Evolutionary conservation across 306 rosid species (phyloP).

Genomic region (Fragaria ananassa): DNA sequence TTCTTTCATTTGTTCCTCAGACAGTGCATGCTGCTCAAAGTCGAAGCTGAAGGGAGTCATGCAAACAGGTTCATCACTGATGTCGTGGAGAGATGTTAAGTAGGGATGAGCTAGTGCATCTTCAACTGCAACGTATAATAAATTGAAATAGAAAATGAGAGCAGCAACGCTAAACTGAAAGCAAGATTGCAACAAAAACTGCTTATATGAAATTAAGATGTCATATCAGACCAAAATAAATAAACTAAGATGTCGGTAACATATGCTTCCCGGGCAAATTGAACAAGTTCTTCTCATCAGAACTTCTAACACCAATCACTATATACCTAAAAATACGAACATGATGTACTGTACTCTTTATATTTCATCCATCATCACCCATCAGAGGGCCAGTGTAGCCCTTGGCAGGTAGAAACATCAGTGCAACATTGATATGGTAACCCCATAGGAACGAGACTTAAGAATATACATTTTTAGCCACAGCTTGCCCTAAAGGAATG

Average conservation of each 20-base stretch:
- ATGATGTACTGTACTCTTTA: background rate
- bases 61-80: constrained; percentile 97
- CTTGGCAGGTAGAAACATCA: background rate
- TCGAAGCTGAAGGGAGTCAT: constrained; percentile 92
- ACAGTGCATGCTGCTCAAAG: constrained; percentile 92
- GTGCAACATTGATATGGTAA: background rate
- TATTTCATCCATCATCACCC: background rate
- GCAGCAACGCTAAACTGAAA: background rate
- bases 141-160: background rate
- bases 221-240: background rate
- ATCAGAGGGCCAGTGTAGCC: background rate
- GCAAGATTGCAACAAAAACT: background rate
- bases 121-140: constrained; percentile 58
- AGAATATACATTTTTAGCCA: too few species aligned
- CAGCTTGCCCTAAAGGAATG: too few species aligned
- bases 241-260: background rate
- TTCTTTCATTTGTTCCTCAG: constrained; percentile 95
- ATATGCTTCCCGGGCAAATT: background rate
- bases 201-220: background rate
- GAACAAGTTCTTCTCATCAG: background rate
- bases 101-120: constrained; percentile 93
- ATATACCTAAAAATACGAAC: background rate
- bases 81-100: constrained; percentile 90
- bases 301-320: background rate
- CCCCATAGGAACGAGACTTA: background rate